These are phyloP conservation scores for Colletotrichum destructivum DNA, from an alignment of 2,329 filamentous ascomycete species.

Conservation along the genomic window DNA sequence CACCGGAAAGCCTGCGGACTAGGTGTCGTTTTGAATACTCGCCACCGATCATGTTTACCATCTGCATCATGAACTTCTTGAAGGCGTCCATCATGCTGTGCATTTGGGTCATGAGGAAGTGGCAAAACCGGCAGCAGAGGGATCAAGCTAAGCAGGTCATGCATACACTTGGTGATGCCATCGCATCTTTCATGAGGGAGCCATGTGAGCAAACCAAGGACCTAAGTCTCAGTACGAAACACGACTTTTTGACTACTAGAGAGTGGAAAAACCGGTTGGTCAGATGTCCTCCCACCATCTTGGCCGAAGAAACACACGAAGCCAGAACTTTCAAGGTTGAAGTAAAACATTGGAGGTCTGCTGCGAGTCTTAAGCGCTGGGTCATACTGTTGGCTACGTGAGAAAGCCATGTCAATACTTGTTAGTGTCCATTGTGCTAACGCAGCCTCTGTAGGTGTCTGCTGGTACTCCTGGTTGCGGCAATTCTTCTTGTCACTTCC, in stretches of 20 bases:
- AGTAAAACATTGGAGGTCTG: slow-evolving; percentile 12
- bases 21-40: slow-evolving; percentile 7
- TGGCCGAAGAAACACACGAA: background rate
- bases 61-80: slow-evolving; percentile 12
- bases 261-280: no score
- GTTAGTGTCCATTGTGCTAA: no score
- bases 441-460: background rate
- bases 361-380: slow-evolving; percentile 12
- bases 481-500: slow-evolving; percentile 35
- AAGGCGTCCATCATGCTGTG: slow-evolving; percentile 14
- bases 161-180: slow-evolving; percentile 15
- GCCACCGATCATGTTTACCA: slow-evolving; percentile 9
- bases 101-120: slow-evolving; percentile 4
- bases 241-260: background rate
- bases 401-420: background rate
- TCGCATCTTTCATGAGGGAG: slow-evolving; percentile 18
- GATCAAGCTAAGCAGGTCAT: slow-evolving; percentile 1
- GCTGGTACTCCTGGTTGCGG: background rate
- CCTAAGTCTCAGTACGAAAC: slow-evolving; percentile 3
- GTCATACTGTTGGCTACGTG: background rate
- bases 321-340: background rate
- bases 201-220: slow-evolving; percentile 1
- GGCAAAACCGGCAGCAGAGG: background rate
- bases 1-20: background rate
- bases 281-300: background rate